Base-by-base conservation (phyloP, 805 yeast species). In the Nakazawaea peltata region DNA sequence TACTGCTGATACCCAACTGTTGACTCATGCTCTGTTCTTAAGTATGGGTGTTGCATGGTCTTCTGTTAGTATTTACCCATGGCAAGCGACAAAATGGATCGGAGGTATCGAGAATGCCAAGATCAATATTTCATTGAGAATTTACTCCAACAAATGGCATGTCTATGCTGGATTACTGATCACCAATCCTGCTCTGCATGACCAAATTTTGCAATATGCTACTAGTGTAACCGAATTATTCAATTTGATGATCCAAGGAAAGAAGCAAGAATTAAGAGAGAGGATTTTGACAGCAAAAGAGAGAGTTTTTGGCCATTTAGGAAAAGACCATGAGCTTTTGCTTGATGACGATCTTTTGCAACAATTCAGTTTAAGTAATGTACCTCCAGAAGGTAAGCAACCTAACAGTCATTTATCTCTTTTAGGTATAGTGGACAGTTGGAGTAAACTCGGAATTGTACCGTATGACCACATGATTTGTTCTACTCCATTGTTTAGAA, bases 41-140 rank as follows among this genome's bases (percentile, higher is more conserved):
- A 80, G 94, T 38, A 92, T 92, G 98, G 98, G 98, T 4, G 76
- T 78, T 6, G 97, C 97, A 5, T 92, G 98, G 98, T 81, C 73
- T 45, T 72, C 77, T 31, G 66, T 71, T 42, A 71, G 79, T 49
- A 80, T 82, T 53, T 92, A 86, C 53, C 98, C 98, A 0, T 92
- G 98, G 98, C 80, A 77, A 43, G 69, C 77, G 3, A 72, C 80
- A 1, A 74, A 80, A 50, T 87, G 95, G 90, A 61, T 76, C 18
- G 97, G 97, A 11, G 97, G 98, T 2, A 66, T 92, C 31, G 98
- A 92, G 54, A 90, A 92, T 54, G 97, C 95, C 12, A 92, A 92
- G 49, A 83, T 88, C 52, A 92, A 92, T 54, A 87, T 92, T 22
- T 82, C 97, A 1, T 60, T 92, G 53, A 67, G 98, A 43, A 92